These are phyloP conservation scores for Akanthomyces lecanii DNA, from an alignment of 2,329 filamentous ascomycete genomes.

Conservation along the genomic window DNA sequence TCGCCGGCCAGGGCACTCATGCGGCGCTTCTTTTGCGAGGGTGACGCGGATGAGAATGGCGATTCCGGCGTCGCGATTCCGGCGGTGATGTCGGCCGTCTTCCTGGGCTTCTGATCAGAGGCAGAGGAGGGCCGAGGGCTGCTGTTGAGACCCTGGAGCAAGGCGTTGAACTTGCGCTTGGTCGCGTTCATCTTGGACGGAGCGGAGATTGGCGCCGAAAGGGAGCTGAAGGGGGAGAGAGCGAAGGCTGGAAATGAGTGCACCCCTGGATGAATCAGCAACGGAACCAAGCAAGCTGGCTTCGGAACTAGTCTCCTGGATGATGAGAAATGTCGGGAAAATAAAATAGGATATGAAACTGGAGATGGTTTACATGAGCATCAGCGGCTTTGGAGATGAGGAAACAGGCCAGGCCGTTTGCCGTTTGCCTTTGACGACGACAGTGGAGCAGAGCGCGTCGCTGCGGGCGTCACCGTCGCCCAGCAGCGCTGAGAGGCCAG, in stretches of 20 bases:
- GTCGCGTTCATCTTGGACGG: conserved; percentile 60
- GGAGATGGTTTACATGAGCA: not conserved
- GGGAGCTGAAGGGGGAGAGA: not conserved
- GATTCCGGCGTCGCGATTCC: not conserved
- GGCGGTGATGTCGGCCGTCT: conserved; percentile 10
- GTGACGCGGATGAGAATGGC: not conserved
- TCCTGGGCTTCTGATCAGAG: conserved; percentile 24
- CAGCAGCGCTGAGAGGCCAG: not conserved
- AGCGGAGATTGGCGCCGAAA: conserved; percentile 6
- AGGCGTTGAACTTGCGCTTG: conserved; percentile 78
- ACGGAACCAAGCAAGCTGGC: not conserved
- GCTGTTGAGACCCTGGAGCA: conserved; percentile 63
- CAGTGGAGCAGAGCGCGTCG: conserved; percentile 2
- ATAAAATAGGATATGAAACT: not conserved
- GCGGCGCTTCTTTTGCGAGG: conserved; percentile 47
- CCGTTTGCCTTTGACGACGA: not conserved
- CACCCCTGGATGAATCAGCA: conserved; percentile 8
- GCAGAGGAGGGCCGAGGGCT: conserved; percentile 29
- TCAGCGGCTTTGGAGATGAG: not conserved
- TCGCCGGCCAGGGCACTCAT: conserved; percentile 35
- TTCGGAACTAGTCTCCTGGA: not conserved
- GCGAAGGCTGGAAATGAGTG: not conserved
- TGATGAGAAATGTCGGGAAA: not conserved
- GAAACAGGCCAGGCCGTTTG: not conserved
- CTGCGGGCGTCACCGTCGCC: not conserved